Evolutionary conservation across 257 asterid genomes (phyloP).

Genomic region (Rauvolfia tetraphylla): DNA sequence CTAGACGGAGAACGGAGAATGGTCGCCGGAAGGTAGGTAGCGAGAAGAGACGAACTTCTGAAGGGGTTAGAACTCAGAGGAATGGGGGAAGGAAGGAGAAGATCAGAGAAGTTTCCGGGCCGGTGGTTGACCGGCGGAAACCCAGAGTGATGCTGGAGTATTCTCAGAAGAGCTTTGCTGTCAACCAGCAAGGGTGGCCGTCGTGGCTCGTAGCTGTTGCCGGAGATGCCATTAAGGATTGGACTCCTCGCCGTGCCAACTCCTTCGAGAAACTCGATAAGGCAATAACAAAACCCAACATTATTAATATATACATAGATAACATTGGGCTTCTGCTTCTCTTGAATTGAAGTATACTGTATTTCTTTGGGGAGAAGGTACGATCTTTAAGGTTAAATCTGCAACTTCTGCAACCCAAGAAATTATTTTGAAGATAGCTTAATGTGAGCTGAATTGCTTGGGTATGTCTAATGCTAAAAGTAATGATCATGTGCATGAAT

Average conservation of each 20-base stretch:
- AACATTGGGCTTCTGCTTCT: background rate
- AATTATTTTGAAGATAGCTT: background rate
- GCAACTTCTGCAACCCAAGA: background rate
- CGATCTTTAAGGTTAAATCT: background rate
- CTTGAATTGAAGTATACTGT: background rate
- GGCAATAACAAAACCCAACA: conserved; percentile 30
- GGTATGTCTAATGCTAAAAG: background rate
- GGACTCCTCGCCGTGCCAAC: conserved; percentile 88
- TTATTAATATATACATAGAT: background rate
- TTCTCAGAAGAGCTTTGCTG: conserved; percentile 28
- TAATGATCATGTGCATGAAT: background rate
- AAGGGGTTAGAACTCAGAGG: conserved; percentile 19
- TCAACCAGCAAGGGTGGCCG: conserved; percentile 64
- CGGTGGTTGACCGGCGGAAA: conserved; percentile 16
- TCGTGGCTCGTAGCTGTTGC: conserved; percentile 74
- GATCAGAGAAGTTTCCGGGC: conserved; percentile 28
- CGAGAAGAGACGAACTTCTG: conserved; percentile 19
- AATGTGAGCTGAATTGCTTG: background rate
- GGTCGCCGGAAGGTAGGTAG: conserved; percentile 29
- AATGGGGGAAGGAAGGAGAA: conserved; percentile 21
- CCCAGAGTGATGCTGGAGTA: conserved; percentile 28
- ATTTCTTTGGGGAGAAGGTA: background rate
- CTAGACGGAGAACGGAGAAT: conserved; percentile 19
- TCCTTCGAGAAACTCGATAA: conserved; percentile 83
- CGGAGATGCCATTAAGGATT: conserved; percentile 71